phyloP scores from a whole-genome alignment of 106 monocot genomes.

The Dendrobium huoshanense region DNA sequence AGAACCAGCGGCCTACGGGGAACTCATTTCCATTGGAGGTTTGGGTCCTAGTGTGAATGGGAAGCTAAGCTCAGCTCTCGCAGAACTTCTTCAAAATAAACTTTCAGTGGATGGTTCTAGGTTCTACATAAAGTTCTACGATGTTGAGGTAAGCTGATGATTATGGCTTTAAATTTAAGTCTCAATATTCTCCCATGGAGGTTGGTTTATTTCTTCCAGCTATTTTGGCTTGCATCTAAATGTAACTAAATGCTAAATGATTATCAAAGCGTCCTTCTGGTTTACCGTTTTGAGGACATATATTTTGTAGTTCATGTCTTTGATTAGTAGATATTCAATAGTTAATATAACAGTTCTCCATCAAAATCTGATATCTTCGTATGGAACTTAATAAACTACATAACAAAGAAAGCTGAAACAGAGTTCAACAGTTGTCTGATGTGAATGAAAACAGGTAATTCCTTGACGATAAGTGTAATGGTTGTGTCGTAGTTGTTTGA shows the following conservation, averaged over 20 bases:
- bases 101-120: conserved; percentile 63
- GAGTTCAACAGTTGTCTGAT: too few relatives aligned
- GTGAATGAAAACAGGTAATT: too few relatives aligned
- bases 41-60: conserved; percentile 64
- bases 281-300: not conserved
- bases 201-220: not conserved
- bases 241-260: not conserved
- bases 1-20: conserved; percentile 87
- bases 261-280: not conserved
- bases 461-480: too few relatives aligned
- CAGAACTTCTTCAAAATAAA: conserved; percentile 85
- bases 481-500: too few relatives aligned
- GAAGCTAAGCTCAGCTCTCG: conserved; percentile 79
- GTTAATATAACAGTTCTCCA: too few relatives aligned
- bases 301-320: not conserved
- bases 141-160: conserved; percentile 44
- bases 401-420: too few relatives aligned
- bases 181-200: not conserved
- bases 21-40: conserved; percentile 83
- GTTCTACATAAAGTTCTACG: conserved; percentile 91
- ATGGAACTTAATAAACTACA: not conserved
- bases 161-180: not conserved
- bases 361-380: too few relatives aligned
- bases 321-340: too few relatives aligned
- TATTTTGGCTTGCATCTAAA: not conserved